phyloP scores from a whole-genome alignment of 495 filamentous ascomycete genomes.

The Aspergillus carlsbadensis region DNA sequence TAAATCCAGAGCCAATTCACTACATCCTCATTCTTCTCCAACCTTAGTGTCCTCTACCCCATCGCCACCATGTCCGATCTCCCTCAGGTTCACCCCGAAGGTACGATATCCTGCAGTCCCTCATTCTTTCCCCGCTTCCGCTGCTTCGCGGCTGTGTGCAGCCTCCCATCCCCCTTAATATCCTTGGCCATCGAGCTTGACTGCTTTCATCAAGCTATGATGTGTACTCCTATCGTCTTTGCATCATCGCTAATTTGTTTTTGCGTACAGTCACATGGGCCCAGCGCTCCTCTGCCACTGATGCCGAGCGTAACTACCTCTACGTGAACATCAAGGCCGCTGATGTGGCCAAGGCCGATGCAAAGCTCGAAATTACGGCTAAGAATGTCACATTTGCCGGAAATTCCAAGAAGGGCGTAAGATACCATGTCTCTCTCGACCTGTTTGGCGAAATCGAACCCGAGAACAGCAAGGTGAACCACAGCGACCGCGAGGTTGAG shows the following conservation, averaged over 20 bases:
- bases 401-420: conserved; percentile 74
- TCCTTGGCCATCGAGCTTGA: neutral
- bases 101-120: conserved; percentile 30
- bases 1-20: neutral
- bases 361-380: conserved; percentile 78
- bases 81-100: conserved; percentile 38
- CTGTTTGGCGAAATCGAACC: conserved; percentile 91
- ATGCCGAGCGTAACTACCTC: conserved; percentile 84
- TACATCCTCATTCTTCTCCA: conserved; percentile 12
- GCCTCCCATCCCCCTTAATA: neutral
- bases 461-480: conserved; percentile 74
- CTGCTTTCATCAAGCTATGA: neutral
- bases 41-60: conserved; percentile 12
- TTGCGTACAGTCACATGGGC: conserved; percentile 81
- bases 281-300: conserved; percentile 82
- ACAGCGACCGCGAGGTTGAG: conserved; percentile 82
- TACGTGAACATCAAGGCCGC: conserved; percentile 85
- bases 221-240: neutral
- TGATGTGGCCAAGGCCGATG: conserved; percentile 66
- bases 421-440: conserved; percentile 82
- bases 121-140: conserved; percentile 38
- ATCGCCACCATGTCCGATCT: conserved; percentile 30
- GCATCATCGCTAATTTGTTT: conserved; percentile 19
- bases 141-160: conserved; percentile 9
- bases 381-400: conserved; percentile 79